phyloP scores from a whole-genome alignment of 1,284 basidiomycete genomes.

The Hemileia vastatrix region DNA sequence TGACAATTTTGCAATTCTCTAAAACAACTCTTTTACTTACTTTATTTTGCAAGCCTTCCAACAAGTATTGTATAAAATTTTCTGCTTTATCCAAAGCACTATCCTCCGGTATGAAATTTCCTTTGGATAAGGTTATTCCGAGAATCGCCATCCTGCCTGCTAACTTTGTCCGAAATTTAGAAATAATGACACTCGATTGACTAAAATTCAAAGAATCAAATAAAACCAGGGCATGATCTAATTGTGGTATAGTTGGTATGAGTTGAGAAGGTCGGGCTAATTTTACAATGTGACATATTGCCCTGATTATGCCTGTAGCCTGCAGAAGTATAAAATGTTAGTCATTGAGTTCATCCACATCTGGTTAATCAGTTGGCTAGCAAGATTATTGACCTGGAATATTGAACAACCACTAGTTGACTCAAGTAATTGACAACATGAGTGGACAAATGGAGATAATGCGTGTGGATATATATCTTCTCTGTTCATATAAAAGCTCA shows the following conservation, averaged over 20 bases:
- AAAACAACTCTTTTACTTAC: no score
- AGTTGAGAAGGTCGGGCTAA: constrained; percentile 45
- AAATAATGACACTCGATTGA: no score
- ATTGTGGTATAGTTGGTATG: constrained; percentile 18
- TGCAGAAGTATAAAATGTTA: constrained; percentile 51
- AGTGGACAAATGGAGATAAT: no score
- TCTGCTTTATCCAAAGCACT: constrained; percentile 69
- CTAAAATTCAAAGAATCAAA: no score
- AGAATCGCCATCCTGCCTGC: constrained; percentile 32
- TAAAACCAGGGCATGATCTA: no score
- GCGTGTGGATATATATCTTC: no score
- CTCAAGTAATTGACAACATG: no score
- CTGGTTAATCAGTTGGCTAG: not conserved
- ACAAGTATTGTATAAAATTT: constrained; percentile 60
- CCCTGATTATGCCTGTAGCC: constrained; percentile 63
- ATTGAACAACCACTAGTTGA: not conserved
- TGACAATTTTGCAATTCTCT: not conserved
- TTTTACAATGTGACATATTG: constrained; percentile 63
- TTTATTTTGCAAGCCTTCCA: constrained; percentile 69
- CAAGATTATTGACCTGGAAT: constrained; percentile 7
- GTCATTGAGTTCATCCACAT: constrained; percentile 6
- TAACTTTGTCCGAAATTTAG: constrained; percentile 41
- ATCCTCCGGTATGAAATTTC: constrained; percentile 26
- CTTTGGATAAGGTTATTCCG: no score
- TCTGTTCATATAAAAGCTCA: no score